A percentile compares a stretch with the other conserved stretches of the same genome.
Evolutionary conservation across 192 early-diverging fungal species (phyloP).

Genomic region (Haplosporangium gracile): DNA sequence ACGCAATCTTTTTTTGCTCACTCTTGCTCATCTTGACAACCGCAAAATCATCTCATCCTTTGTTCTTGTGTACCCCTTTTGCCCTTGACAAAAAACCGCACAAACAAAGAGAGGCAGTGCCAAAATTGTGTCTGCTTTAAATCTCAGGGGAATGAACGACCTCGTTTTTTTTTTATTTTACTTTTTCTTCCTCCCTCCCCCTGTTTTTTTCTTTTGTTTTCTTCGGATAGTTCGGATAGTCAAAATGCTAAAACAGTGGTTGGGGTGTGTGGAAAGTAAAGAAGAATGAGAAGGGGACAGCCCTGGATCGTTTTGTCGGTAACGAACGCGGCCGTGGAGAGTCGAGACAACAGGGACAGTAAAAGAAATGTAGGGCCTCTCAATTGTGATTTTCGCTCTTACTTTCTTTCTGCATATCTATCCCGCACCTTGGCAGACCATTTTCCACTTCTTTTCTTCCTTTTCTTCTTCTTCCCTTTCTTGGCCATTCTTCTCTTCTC

Average conservation of each 20-base stretch:
- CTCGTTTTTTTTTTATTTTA: background rate
- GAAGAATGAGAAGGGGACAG: background rate
- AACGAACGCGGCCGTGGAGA: background rate
- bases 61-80: no score
- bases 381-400: background rate
- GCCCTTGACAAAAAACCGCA: background rate
- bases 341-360: background rate
- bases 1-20: background rate
- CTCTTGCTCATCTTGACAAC: background rate
- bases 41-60: background rate
- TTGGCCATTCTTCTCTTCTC: background rate
- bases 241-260: background rate
- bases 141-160: background rate
- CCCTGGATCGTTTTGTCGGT: background rate
- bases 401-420: background rate
- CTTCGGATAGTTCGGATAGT: background rate
- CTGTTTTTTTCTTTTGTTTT: background rate
- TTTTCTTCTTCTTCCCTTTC: background rate
- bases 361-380: background rate
- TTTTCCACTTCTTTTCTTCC: background rate
- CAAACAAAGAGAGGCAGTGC: background rate
- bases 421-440: background rate
- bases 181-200: background rate
- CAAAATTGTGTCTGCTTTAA: background rate
- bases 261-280: background rate